Evolutionary conservation across 2,329 filamentous ascomycete species (phyloP), one percentile per base, ranked within the genome.

Genomic region (Hypoxylon sp.): DNA sequence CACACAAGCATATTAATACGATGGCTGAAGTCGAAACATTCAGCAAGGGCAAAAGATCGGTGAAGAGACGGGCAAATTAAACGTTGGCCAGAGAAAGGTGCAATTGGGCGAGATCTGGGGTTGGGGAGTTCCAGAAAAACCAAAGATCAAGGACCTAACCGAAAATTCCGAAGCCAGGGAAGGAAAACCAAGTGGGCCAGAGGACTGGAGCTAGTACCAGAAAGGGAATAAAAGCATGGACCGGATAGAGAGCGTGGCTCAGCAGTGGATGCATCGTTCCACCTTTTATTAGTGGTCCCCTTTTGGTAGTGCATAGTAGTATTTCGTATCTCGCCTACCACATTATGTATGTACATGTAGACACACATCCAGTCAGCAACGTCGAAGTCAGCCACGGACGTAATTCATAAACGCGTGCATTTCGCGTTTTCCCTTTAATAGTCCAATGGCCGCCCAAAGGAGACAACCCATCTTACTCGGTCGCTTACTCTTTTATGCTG

Each of bases 21-120:
- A 35, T 42, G 21, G n/a, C 54, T 46, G 39, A 47, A 47, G 39
- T 56, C 31, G 39, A 64, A 46, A 52, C 37, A 50, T 46, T 29
- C 46, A 32, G 59, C 65, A 70, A 70, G 65, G 68, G 68, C 42
- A 60, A 70, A 70, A 46, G 64, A 74, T 74, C 74, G 73, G 74
- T 75, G 74, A 70, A 72, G 70, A 71, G 66, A 63, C 47, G 54
- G 52, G 66, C 35, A 71, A 73, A 74, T 75, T 75, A 67, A 58
- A 69, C 42, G 53, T 65, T 55, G 57, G 56, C 58, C 59, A 68
- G 42, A 54, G 37, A 52, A 48, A 64, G 48, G 52, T 56, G 44
- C 59, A 58, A 75, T 75, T 74, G 73, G 73, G 59, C 56, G 51
- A 69, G 64, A 67, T 70, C 48, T 66, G 52, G 61, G 59, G 67